Percentiles rank a stretch among this genome's conserved stretches.
Evolutionary conservation across 2,329 filamentous ascomycete genomes (phyloP).

Genomic region (Ceratocystiopsis sp.): DNA sequence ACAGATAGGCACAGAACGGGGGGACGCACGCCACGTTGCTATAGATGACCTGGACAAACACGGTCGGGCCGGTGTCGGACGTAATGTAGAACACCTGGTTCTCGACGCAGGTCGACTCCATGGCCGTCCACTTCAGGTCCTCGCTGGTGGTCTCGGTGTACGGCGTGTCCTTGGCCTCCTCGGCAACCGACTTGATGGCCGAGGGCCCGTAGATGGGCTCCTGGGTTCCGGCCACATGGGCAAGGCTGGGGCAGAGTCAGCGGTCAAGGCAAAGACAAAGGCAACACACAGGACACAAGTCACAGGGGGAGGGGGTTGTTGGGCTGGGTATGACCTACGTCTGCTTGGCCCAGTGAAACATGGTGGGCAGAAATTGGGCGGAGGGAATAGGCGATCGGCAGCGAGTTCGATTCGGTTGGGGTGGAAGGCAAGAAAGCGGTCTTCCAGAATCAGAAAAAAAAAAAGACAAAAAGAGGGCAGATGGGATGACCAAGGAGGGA

Average conservation of each 20-base stretch:
- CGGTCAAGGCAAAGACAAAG: too few species aligned
- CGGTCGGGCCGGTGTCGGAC: slow-evolving; percentile 59
- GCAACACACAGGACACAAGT: neutral
- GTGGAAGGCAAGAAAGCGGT: neutral
- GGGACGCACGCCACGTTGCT: slow-evolving; percentile 76
- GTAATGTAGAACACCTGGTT: slow-evolving; percentile 89
- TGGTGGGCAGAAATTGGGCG: slow-evolving; percentile 22
- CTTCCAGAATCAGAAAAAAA: neutral
- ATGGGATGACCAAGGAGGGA: neutral
- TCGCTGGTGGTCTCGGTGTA: slow-evolving; percentile 66
- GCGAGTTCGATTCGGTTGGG: neutral
- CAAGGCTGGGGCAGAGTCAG: slow-evolving; percentile 29
- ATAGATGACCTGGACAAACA: slow-evolving; percentile 84
- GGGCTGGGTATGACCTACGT: slow-evolving; percentile 38
- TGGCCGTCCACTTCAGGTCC: slow-evolving; percentile 65
- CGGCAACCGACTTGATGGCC: slow-evolving; percentile 71
- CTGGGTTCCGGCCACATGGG: slow-evolving; percentile 81
- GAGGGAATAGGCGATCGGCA: neutral
- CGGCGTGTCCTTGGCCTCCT: slow-evolving; percentile 59
- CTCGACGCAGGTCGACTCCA: slow-evolving; percentile 80
- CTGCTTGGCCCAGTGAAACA: slow-evolving; percentile 93
- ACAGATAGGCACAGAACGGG: slow-evolving; percentile 1
- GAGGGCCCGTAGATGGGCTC: slow-evolving; percentile 88
- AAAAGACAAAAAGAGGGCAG: neutral
- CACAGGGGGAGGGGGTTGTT: neutral